These are phyloP conservation scores for Globisporangium takayamanum DNA, from an alignment of 352 stramenopile genomes.

Conservation along the genomic window DNA sequence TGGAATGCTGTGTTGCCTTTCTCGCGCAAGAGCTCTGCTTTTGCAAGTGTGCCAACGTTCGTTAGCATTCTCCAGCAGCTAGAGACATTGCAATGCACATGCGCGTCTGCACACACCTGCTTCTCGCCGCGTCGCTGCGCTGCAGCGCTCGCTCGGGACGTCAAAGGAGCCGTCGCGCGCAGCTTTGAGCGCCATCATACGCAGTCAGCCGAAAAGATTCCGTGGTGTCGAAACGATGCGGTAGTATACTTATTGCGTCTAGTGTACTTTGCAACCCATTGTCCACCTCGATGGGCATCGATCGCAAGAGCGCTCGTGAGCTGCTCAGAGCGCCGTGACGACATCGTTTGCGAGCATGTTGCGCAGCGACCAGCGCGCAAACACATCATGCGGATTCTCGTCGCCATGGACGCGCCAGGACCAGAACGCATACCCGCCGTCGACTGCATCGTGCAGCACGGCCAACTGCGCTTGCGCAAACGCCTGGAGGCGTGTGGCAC, in stretches of 20 bases:
- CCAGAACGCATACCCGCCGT: conserved; percentile 73
- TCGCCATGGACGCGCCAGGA: conserved; percentile 66
- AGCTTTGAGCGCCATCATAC: conserved; percentile 17
- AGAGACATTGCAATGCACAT: background rate
- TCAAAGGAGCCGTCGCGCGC: conserved; percentile 35
- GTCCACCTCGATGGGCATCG: background rate
- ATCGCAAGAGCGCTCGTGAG: background rate
- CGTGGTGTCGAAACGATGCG: too few relatives aligned
- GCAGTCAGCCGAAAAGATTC: too few relatives aligned
- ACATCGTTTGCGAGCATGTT: conserved; percentile 17
- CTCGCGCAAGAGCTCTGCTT: conserved; percentile 35
- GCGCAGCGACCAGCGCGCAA: conserved; percentile 21
- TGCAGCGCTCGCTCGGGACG: conserved; percentile 10
- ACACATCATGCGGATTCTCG: conserved; percentile 20
- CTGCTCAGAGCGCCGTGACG: background rate
- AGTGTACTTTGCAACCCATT: too few relatives aligned
- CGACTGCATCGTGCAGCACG: conserved; percentile 35
- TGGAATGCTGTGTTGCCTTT: conserved; percentile 71
- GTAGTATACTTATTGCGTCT: too few relatives aligned
- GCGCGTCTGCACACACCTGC: background rate
- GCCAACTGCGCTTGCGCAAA: conserved; percentile 32
- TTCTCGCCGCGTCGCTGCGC: background rate
- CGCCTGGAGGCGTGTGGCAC: too few relatives aligned
- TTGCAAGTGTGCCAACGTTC: background rate
- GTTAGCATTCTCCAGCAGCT: background rate